Conservation (phyloP, 225 moss, liverwort and hornwort genomes). For the Sphagnum tenellum region DNA sequence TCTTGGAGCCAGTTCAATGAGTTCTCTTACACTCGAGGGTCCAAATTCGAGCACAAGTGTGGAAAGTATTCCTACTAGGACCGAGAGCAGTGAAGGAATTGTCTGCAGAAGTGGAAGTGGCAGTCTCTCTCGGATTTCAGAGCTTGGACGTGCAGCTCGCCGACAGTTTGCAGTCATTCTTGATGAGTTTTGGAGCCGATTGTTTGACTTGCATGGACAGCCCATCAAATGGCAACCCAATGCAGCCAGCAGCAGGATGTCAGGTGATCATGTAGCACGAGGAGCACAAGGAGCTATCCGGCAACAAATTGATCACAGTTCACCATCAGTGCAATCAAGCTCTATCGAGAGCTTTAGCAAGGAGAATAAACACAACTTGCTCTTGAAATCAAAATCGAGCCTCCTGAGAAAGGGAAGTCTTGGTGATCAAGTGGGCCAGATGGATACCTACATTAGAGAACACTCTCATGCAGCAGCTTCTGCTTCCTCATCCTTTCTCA, state of each 20-base stretch:
- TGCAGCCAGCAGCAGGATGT: constrained; percentile 11
- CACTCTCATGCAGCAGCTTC: constrained; percentile 47
- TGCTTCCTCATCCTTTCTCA: constrained; percentile 39
- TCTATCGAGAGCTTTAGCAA: constrained; percentile 15
- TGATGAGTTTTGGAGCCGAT: constrained; percentile 75
- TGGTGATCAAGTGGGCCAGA: constrained; percentile 33
- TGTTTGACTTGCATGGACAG: constrained; percentile 75
- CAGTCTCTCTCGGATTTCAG: constrained; percentile 76
- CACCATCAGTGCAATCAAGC: constrained; percentile 1
- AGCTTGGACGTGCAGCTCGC: constrained; percentile 75
- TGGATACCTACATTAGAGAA: constrained; percentile 45
- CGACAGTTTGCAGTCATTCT: constrained; percentile 73
- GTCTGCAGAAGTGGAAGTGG: constrained; percentile 80
- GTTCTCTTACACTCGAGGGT: constrained; percentile 42
- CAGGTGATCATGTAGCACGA: constrained; percentile 5
- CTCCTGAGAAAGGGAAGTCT: constrained; percentile 6
- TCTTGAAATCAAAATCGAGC: not conserved
- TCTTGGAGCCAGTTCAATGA: constrained; percentile 22
- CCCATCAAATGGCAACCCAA: constrained; percentile 18
- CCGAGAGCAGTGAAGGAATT: constrained; percentile 53
- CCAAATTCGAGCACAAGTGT: constrained; percentile 48
- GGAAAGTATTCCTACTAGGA: constrained; percentile 23
- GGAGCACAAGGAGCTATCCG: no score
- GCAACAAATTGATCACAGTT: no score
- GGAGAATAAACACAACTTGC: constrained; percentile 2